Evolutionary conservation across 139 green algal species (phyloP).

Genomic region (Tetraselmis chui): DNA sequence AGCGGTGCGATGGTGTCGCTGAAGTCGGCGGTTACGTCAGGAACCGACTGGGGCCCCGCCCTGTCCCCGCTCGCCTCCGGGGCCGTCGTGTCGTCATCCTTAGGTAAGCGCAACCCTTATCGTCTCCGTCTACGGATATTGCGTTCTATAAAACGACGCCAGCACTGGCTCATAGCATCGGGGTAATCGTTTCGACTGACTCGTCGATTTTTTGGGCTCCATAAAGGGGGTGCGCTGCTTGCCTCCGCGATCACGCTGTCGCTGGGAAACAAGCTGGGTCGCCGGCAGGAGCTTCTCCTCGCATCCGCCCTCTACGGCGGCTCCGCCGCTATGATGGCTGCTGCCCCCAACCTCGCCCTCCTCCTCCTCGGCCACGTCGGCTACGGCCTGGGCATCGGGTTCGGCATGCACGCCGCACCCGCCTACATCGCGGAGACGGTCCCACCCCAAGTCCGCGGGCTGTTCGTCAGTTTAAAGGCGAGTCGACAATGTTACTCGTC

Average conservation of each 20-base stretch:
- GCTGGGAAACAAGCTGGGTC: conserved; percentile 65
- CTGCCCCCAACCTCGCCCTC: conserved; percentile 24
- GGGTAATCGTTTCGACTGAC: too few relatives aligned
- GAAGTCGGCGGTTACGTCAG: conserved; percentile 35
- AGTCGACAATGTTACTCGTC: too few relatives aligned
- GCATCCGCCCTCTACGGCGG: conserved; percentile 61
- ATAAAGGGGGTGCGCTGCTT: conserved; percentile 63
- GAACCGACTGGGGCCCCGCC: conserved; percentile 54
- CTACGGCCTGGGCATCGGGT: conserved; percentile 86
- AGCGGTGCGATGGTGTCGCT: conserved; percentile 70
- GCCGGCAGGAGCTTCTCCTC: conserved; percentile 66
- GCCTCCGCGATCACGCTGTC: conserved; percentile 59
- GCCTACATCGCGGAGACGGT: conserved; percentile 89
- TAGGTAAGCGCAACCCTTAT: not conserved
- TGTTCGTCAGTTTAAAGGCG: conserved; percentile 53
- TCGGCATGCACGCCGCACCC: conserved; percentile 89
- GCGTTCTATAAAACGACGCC: too few relatives aligned
- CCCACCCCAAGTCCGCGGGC: conserved; percentile 56
- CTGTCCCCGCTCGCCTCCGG: not conserved
- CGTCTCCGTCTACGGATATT: not conserved
- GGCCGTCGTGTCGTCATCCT: not conserved
- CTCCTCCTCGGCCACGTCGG: conserved; percentile 54
- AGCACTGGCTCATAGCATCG: too few relatives aligned
- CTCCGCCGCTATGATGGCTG: conserved; percentile 23
- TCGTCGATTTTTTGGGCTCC: too few relatives aligned